Base-by-base conservation (phyloP, 345 rosid species). In the Linum trigynum region DNA sequence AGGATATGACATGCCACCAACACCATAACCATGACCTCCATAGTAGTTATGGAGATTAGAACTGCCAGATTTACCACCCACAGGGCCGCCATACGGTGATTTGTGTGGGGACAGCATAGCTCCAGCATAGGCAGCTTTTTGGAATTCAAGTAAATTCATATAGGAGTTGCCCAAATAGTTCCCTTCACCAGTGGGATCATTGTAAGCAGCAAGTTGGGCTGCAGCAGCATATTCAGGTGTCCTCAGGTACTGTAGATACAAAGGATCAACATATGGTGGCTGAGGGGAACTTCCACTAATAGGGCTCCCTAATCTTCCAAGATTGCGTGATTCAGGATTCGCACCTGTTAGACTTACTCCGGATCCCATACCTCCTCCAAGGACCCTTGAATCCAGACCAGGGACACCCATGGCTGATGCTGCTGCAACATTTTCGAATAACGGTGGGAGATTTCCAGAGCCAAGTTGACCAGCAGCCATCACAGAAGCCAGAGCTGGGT, bases 381-480 rank as follows among this genome's bases (percentile, higher is more conserved):
- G 75, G 48, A 81, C 63, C 73, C 96, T 81, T 0, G 88, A 74
- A 67, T 91, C 94, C 76, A 85, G 65, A 71, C 90, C 90, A 57
- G 86, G 76, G 36, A 66, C 70, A 35, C 75, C 88, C 78, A 82
- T 55, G 67, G 85, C 79, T 7, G 86, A 78, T 38, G 85, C 84
- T 1, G 86, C 82, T 32, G 91, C 80, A 74, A 77, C 83, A 83
- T 89, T 86, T 53, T 87, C 95, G 81, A 74, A 89, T 63, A 79
- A 70, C 41, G 86, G 86, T 16, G 95, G 85, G 45, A 75, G 71
- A 77, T 72, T 86, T 64, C 80, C 80, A 32, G 67, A 68, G 42
- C 88, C 89, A 61, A 84, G 77, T 62, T 92, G 98, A 77, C 76
- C 71, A 56, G 32, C 32, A 23, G 83, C 82, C 82, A 87, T 78